These are phyloP conservation scores for Plasmodium ovale DNA, from an alignment of 169 alveolate genomes.

Conservation along the genomic window DNA sequence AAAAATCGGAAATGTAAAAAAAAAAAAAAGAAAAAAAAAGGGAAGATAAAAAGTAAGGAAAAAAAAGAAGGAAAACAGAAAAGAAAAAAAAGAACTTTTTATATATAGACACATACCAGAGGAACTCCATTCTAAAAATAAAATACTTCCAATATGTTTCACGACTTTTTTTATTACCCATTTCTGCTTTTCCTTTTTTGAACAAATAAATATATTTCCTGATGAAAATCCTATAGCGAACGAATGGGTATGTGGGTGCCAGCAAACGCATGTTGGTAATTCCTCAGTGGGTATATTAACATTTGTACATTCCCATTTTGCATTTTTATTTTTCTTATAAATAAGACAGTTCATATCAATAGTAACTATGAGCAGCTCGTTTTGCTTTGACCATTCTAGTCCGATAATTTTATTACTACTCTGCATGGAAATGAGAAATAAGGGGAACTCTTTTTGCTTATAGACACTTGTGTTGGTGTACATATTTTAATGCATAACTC, in stretches of 20 bases:
- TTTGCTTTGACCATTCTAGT: slow-evolving; percentile 59
- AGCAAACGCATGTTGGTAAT: slow-evolving; percentile 66
- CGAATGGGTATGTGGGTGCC: slow-evolving; percentile 66
- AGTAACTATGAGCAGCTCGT: slow-evolving; percentile 57
- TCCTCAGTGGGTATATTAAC: slow-evolving; percentile 58
- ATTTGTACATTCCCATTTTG: slow-evolving; percentile 28
- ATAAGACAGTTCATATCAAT: slow-evolving; percentile 69
- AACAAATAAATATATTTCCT: slow-evolving; percentile 69
- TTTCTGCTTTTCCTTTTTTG: slow-evolving; percentile 28
- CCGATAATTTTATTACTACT: slow-evolving; percentile 45
- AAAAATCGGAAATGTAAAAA: not conserved
- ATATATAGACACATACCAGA: slow-evolving; percentile 37
- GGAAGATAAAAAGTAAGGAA: not conserved
- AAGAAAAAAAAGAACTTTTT: not conserved
- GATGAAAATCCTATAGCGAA: slow-evolving; percentile 69
- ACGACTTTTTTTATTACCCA: slow-evolving; percentile 42
- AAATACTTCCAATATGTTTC: slow-evolving; percentile 54
- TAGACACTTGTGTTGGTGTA: too few species aligned
- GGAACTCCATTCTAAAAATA: slow-evolving; percentile 48
- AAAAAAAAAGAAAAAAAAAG: not conserved
- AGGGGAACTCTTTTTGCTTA: not conserved
- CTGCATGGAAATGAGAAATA: not conserved
- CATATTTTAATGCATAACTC: not conserved
- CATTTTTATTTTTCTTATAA: slow-evolving; percentile 32
- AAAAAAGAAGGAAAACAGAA: not conserved